Evolutionary conservation across 1,284 basidiomycete genomes (phyloP), one percentile per base, ranked within the genome.

Genomic region (Ustilago esculenta): DNA sequence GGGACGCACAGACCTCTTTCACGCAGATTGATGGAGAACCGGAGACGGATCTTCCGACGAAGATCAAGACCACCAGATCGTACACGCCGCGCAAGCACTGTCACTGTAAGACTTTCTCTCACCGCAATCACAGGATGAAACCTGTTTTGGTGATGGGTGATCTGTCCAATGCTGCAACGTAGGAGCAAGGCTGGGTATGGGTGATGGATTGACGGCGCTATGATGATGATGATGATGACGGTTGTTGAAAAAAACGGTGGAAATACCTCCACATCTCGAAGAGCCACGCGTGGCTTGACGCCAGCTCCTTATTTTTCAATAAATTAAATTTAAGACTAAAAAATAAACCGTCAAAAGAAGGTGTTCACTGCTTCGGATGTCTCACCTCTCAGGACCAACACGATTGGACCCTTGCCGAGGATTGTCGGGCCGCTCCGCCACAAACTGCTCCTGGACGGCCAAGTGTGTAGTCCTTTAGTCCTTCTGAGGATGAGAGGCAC

Each of bases 181-280:
- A n/a, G n/a, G n/a, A n/a, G n/a, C n/a, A n/a, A n/a, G n/a, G n/a
- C n/a, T n/a, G n/a, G n/a, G n/a, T n/a, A n/a, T n/a, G n/a, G n/a
- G n/a, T n/a, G n/a, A n/a, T n/a, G n/a, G n/a, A n/a, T n/a, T n/a
- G n/a, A n/a, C n/a, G 8, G 11, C 7, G 12, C 25, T 3, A 37
- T 27, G 35, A 18, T 37, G 24, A 27, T n/a, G n/a, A n/a, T n/a
- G n/a, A n/a, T n/a, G n/a, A 21, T 23, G 17, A 37, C 23, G 33
- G 20, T 34, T 10, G 5, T 11, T 33, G 18, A 25, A 43, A 40
- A 50, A 45, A 15, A 29, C 30, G 29, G 32, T 21, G 18, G 37
- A 20, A 32, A 37, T n/a, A 48, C 61, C 61, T 65, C 61, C 61
- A 65, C 61, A 50, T 53, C 34, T 42, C 17, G 30, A 23, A 29